Evolutionary conservation across 2,329 filamentous ascomycete genomes (phyloP).

Genomic region (Huntiella savannae): DNA sequence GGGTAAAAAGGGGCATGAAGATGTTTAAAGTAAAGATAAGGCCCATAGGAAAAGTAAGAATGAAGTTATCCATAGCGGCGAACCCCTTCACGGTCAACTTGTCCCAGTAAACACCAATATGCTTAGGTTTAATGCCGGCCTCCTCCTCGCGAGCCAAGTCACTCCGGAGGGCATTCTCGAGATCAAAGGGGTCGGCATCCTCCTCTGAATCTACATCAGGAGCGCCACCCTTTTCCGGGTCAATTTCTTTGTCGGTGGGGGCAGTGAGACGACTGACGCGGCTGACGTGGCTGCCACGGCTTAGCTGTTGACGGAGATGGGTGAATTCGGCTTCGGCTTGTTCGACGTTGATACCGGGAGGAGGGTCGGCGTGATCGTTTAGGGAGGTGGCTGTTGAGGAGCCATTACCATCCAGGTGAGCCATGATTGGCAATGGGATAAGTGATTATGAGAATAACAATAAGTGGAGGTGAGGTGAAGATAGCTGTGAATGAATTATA

Average conservation of each 20-base stretch:
- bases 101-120: slow-evolving; percentile 66
- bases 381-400: slow-evolving; percentile 11
- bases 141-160: slow-evolving; percentile 51
- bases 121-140: slow-evolving; percentile 64
- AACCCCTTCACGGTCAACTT: slow-evolving; percentile 56
- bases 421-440: slow-evolving; percentile 5
- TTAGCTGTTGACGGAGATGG: slow-evolving; percentile 43
- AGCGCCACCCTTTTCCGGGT: slow-evolving; percentile 38
- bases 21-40: slow-evolving; percentile 62
- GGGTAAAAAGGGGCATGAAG: slow-evolving; percentile 39
- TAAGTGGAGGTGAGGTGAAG: not conserved
- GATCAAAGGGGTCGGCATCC: slow-evolving; percentile 40
- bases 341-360: slow-evolving; percentile 40
- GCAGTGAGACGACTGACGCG: slow-evolving; percentile 17
- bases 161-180: slow-evolving; percentile 56
- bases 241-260: slow-evolving; percentile 15
- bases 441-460: not conserved
- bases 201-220: slow-evolving; percentile 24
- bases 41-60: slow-evolving; percentile 58
- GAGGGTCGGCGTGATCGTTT: slow-evolving; percentile 3
- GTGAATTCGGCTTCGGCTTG: slow-evolving; percentile 53
- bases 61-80: slow-evolving; percentile 54
- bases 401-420: slow-evolving; percentile 6
- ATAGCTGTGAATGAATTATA: not conserved
- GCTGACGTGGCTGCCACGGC: slow-evolving; percentile 35